Percentiles rank a stretch among this genome's conserved stretches.
phyloP scores from a whole-genome alignment of 129 eudicot genomes.

The Rutidosis leptorrhynchoides region DNA sequence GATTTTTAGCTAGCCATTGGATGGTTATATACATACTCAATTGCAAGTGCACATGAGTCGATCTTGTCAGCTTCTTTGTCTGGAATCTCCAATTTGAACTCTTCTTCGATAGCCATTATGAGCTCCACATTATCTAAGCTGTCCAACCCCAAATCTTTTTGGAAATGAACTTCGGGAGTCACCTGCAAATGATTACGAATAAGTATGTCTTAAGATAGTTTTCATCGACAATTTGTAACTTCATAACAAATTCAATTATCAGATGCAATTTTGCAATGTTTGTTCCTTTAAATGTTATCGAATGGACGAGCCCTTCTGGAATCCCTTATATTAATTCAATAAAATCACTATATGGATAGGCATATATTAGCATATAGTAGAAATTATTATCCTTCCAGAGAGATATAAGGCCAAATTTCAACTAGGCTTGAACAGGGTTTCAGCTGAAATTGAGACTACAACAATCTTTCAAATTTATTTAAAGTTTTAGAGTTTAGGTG shows the following conservation, averaged over 20 bases:
- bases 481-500: neutral
- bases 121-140: conserved; percentile 93
- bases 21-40: conserved; percentile 76
- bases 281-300: neutral
- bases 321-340: neutral
- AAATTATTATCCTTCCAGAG: neutral
- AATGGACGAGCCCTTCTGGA: neutral
- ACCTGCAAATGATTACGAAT: conserved; percentile 50
- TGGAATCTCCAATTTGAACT: conserved; percentile 88
- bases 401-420: neutral
- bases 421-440: neutral
- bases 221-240: neutral
- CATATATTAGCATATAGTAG: neutral
- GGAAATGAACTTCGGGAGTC: conserved; percentile 87
- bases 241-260: neutral
- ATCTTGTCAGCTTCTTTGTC: conserved; percentile 98
- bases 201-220: neutral
- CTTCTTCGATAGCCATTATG: conserved; percentile 96
- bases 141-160: conserved; percentile 84
- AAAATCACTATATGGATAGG: neutral
- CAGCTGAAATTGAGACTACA: neutral
- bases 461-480: neutral
- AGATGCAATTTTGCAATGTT: neutral
- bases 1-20: conserved; percentile 71
- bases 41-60: conserved; percentile 79